phyloP scores from a whole-genome alignment of 441 rosid species.

The Biscutella auriculata region DNA sequence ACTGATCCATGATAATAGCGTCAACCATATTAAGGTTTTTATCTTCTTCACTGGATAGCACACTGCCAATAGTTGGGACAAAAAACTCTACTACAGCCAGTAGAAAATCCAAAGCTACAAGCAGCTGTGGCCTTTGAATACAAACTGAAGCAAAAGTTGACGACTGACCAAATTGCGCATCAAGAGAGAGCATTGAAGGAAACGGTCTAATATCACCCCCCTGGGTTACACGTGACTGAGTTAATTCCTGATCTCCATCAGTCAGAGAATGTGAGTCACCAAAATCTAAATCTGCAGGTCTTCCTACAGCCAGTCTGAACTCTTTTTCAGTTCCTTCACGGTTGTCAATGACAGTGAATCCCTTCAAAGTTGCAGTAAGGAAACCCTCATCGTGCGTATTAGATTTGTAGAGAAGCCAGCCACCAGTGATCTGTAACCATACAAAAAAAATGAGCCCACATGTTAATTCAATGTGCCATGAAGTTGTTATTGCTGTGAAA shows the following conservation, averaged over 20 bases:
- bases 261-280: slow-evolving; percentile 20
- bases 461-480: slow-evolving; percentile 8
- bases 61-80: slow-evolving; percentile 64
- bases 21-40: slow-evolving; percentile 41
- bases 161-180: slow-evolving; percentile 65
- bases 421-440: slow-evolving; percentile 50
- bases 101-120: slow-evolving; percentile 95
- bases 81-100: slow-evolving; percentile 88
- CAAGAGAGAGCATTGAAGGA: slow-evolving; percentile 88
- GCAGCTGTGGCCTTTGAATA: slow-evolving; percentile 89
- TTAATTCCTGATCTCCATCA: slow-evolving; percentile 24
- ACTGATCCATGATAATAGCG: slow-evolving; percentile 53
- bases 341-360: slow-evolving; percentile 77
- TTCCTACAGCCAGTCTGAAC: slow-evolving; percentile 77
- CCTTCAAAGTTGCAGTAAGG: slow-evolving; percentile 80
- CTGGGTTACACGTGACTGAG: slow-evolving; percentile 24
- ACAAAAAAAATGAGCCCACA: background rate
- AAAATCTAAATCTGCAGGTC: slow-evolving; percentile 40
- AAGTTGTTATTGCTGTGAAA: background rate
- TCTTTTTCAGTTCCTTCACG: slow-evolving; percentile 85
- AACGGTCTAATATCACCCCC: slow-evolving; percentile 35
- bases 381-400: slow-evolving; percentile 56
- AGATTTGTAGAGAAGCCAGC: slow-evolving; percentile 86
- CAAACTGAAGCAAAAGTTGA: slow-evolving; percentile 51
- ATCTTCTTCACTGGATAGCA: slow-evolving; percentile 63